Base-by-base conservation (phyloP, 768 basidiomycete species). In the Thelephora aurantiotincta region DNA sequence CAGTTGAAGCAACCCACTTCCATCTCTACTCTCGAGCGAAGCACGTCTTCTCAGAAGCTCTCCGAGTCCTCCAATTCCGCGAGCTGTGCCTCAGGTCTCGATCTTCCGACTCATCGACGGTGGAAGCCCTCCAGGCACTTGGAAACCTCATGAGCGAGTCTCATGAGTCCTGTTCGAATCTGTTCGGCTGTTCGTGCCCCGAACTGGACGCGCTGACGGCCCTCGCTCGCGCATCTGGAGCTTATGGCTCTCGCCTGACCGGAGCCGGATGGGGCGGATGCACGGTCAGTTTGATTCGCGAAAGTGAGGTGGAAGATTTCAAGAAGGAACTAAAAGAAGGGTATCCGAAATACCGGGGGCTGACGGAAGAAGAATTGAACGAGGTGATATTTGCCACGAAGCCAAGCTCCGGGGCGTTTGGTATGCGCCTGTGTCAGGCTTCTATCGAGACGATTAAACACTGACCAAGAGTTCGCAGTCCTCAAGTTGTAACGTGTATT, bases 241-340 rank as follows among this genome's bases (percentile, higher is more conserved):
- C 88, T 3, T 74, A 78, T 53, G 91, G 90, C 5, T 80, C 80
- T 53, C 74, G 90, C 20, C 67, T 91, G n/a, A 93, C 91, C 16
- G 87, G 87, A 23, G 89, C 89, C 0, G 89, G 88, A 3, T 94
- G 89, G 89, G 91, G 91, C 34, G 90, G 90, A 5, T 91, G 88
- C 57, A 84, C 83, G 0, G 82, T 92, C 18, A 88, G 85, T 6
- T 72, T 92, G 16, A 80, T 92, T 13, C 71, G 75, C 6, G 80
- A 82, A 56, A 61, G 66, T 16, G 56, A 74, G 38, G 83, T 85
- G 2, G 69, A 73, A 0, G 51, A 55, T 6, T 92, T 93, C 60
- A 80, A 90, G 41, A 57, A 65, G 51, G 68, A 69, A 52, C 65
- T 92, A 14, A 73, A 68, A 57, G 64, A 64, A n/a, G 64, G 62